Evolutionary conservation across 345 rosid species (phyloP).

Genomic region (Salix exigua): DNA sequence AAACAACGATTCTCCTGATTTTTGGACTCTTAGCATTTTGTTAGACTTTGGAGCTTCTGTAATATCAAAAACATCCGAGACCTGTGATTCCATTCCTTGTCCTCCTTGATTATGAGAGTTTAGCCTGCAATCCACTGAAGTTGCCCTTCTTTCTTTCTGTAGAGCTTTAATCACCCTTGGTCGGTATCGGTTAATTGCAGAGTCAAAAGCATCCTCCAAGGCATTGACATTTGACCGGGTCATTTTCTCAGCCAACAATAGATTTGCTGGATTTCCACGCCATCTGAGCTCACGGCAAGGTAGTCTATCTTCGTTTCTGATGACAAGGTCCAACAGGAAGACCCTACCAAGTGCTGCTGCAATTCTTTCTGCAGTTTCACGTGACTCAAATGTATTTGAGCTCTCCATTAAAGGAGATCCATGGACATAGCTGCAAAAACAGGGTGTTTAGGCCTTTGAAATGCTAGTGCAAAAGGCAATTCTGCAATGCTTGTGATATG

Average conservation of each 20-base stretch:
- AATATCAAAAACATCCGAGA: slow-evolving; percentile 65
- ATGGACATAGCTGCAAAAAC: slow-evolving; percentile 77
- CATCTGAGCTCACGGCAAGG: slow-evolving; percentile 91
- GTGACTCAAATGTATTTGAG: slow-evolving; percentile 65
- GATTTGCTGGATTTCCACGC: slow-evolving; percentile 97
- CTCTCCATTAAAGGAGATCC: slow-evolving; percentile 90
- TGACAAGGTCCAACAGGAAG: slow-evolving; percentile 85
- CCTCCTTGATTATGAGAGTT: slow-evolving; percentile 31
- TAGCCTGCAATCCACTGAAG: slow-evolving; percentile 68
- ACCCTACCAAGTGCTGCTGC: slow-evolving; percentile 87
- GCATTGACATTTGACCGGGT: slow-evolving; percentile 42
- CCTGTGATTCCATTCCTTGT: slow-evolving; percentile 44
- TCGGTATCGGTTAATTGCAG: slow-evolving; percentile 63
- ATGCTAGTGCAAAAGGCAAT: background rate
- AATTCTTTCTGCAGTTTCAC: slow-evolving; percentile 67
- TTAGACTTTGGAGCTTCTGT: slow-evolving; percentile 59
- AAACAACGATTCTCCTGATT: slow-evolving; percentile 42
- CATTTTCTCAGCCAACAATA: slow-evolving; percentile 70
- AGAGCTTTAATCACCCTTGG: slow-evolving; percentile 78
- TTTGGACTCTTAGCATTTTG: slow-evolving; percentile 44
- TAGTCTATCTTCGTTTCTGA: slow-evolving; percentile 93
- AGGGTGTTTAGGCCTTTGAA: slow-evolving; percentile 16
- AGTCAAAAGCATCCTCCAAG: slow-evolving; percentile 68
- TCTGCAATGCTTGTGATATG: background rate
- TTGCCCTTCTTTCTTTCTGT: slow-evolving; percentile 81